Conservation (phyloP, 176 grass and related monocot genomes). For the Poa pratensis region DNA sequence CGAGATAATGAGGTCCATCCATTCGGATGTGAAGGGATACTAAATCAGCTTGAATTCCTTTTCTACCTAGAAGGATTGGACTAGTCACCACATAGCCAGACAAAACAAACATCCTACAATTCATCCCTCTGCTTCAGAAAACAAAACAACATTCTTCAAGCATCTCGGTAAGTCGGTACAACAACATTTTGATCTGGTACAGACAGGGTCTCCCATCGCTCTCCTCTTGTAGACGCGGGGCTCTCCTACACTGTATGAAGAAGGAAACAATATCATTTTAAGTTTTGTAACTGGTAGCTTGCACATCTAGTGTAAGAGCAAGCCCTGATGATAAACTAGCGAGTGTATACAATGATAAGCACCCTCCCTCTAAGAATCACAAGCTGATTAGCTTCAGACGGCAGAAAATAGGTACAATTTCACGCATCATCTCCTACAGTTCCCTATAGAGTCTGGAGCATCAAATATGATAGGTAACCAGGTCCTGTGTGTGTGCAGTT, state of each 20-base stretch:
- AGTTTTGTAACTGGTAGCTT: constrained; percentile 19
- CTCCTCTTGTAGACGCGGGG: constrained; percentile 3
- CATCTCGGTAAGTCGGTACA: constrained; percentile 12
- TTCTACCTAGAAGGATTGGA: background rate
- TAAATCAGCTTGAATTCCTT: background rate
- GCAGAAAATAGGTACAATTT: background rate
- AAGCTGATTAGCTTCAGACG: constrained; percentile 17
- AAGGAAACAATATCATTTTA: constrained; percentile 1
- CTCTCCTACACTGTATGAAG: constrained; percentile 16
- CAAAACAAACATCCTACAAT: background rate
- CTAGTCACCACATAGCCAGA: background rate
- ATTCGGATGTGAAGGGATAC: background rate
- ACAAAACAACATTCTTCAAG: constrained; percentile 20
- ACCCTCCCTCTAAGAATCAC: constrained; percentile 10
- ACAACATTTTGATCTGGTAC: constrained; percentile 8
- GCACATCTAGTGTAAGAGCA: constrained; percentile 22
- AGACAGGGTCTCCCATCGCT: background rate
- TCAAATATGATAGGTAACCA: background rate
- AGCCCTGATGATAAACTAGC: background rate
- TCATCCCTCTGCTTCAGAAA: background rate
- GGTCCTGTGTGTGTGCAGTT: no score
- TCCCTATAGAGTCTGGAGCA: background rate
- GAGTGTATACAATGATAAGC: background rate
- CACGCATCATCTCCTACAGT: background rate
- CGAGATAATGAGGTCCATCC: background rate